Conservation (phyloP, 805 yeast genomes). For the Lachancea thermotolerans region DNA sequence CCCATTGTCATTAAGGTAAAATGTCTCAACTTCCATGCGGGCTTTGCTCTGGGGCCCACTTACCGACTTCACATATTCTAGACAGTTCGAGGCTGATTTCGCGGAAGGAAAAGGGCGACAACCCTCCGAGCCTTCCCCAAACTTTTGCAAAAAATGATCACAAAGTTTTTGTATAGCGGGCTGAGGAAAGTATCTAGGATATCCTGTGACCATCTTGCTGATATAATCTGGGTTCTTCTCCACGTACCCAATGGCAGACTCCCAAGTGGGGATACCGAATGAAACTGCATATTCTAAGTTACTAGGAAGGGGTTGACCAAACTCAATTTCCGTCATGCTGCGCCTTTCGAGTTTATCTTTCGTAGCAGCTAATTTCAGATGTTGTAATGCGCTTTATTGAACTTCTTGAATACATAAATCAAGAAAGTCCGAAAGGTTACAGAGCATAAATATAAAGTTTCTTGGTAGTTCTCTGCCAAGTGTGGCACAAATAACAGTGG, state of each 20-base stretch:
- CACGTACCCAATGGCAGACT: conserved; percentile 81
- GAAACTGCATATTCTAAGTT: conserved; percentile 67
- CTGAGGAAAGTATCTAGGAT: conserved; percentile 77
- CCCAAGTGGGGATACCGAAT: conserved; percentile 89
- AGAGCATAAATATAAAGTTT: no score
- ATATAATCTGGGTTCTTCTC: conserved; percentile 81
- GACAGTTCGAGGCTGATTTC: conserved; percentile 63
- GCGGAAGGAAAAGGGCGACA: conserved; percentile 67
- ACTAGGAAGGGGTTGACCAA: conserved; percentile 16
- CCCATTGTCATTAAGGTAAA: conserved; percentile 31
- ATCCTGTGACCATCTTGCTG: conserved; percentile 72
- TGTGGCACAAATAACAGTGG: no score
- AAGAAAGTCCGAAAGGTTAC: no score
- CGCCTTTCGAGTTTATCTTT: background rate
- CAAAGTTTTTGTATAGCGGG: conserved; percentile 48
- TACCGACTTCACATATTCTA: conserved; percentile 52
- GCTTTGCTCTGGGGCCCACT: conserved; percentile 11
- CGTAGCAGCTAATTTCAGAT: no score
- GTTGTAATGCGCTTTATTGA: no score
- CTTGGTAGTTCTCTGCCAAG: no score
- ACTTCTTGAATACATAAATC: no score
- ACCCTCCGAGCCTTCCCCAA: conserved; percentile 65
- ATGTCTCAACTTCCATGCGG: conserved; percentile 10
- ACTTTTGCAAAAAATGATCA: conserved; percentile 48
- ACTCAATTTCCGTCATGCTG: conserved; percentile 13